A percentile compares a stretch with the other conserved stretches of the same genome.
phyloP scores from a whole-genome alignment of 805 yeast species.

The Yamadazyma sp. region DNA sequence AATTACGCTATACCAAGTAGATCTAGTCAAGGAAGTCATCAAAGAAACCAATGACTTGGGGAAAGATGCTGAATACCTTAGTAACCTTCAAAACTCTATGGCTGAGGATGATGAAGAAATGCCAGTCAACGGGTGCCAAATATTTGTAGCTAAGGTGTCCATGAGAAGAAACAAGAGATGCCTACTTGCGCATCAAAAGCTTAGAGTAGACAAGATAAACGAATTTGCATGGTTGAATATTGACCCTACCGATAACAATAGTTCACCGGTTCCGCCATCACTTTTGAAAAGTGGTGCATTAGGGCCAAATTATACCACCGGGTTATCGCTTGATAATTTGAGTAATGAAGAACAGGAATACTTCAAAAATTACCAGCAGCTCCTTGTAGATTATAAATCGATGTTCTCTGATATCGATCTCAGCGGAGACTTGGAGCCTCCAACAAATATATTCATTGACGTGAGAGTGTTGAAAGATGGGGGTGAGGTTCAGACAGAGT shows the following conservation, averaged over 20 bases:
- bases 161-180: slow-evolving; percentile 90
- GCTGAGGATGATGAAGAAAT: slow-evolving; percentile 32
- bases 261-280: slow-evolving; percentile 13
- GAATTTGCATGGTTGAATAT: slow-evolving; percentile 70
- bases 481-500: slow-evolving; percentile 96
- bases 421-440: slow-evolving; percentile 88
- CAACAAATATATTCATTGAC: slow-evolving; percentile 87
- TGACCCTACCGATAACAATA: slow-evolving; percentile 40
- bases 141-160: slow-evolving; percentile 68
- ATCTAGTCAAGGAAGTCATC: slow-evolving; percentile 63
- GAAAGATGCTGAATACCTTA: slow-evolving; percentile 52
- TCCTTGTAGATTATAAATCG: slow-evolving; percentile 74
- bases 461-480: slow-evolving; percentile 92
- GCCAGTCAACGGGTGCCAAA: slow-evolving; percentile 58
- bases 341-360: slow-evolving; percentile 83
- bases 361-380: slow-evolving; percentile 64
- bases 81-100: slow-evolving; percentile 24
- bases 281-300: slow-evolving; percentile 12
- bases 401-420: slow-evolving; percentile 80
- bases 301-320: slow-evolving; percentile 25
- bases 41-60: slow-evolving; percentile 70
- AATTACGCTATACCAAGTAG: slow-evolving; percentile 71
- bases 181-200: slow-evolving; percentile 75
- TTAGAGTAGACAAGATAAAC: slow-evolving; percentile 66
- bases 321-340: slow-evolving; percentile 46